Percentiles rank a stretch among this genome's conserved stretches.
phyloP scores from a whole-genome alignment of 2,329 filamentous ascomycete species.

The Stemphylium vesicarium region DNA sequence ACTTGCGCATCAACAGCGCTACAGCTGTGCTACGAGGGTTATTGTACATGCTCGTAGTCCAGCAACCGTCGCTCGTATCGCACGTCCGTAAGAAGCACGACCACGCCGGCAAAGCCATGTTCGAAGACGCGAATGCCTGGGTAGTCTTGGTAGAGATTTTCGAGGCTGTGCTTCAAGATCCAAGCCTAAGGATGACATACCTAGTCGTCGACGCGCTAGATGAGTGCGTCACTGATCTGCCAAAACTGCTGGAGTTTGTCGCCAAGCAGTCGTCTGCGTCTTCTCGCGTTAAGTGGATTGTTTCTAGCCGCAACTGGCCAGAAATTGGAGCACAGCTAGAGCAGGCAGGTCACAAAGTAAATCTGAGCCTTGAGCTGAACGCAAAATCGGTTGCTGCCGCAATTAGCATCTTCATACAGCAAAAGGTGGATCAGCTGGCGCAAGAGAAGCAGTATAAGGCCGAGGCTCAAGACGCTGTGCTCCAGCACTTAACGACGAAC shows the following conservation, averaged over 20 bases:
- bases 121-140: conserved; percentile 43
- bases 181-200: conserved; percentile 6
- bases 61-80: conserved; percentile 40
- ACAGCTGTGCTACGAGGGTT: conserved; percentile 53
- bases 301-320: no score
- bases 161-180: conserved; percentile 48
- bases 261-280: no score
- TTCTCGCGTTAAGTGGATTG: no score
- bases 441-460: no score
- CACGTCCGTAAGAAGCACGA: conserved; percentile 37
- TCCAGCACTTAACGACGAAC: no score
- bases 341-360: no score
- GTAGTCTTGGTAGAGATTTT: conserved; percentile 44
- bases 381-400: no score
- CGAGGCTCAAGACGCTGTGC: no score
- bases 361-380: no score
- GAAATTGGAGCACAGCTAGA: no score
- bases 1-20: conserved; percentile 52
- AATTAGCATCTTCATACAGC: no score
- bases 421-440: no score
- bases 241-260: conserved; percentile 1
- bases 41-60: conserved; percentile 48
- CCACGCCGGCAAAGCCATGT: conserved; percentile 10
- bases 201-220: conserved; percentile 22
- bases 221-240: conserved; percentile 9